Base-by-base conservation (phyloP, 108 stramenopile species). In the Fragilaria crotonensis region DNA sequence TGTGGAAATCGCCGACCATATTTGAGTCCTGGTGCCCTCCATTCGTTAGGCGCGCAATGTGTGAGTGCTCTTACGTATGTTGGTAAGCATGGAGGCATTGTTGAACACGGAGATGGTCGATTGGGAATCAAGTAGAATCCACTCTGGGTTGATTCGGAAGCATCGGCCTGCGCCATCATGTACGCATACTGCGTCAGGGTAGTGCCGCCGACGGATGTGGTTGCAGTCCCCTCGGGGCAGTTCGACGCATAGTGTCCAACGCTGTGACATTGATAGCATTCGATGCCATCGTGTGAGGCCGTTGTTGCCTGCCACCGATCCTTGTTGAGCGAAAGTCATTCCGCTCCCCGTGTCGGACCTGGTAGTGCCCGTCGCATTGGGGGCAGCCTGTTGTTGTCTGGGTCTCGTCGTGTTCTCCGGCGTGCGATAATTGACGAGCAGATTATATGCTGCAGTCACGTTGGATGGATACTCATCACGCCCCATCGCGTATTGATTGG, bases 211-310 rank as follows among this genome's bases (percentile, higher is more conserved):
- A n/a, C n/a, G n/a, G n/a, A n/a, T n/a, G n/a, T n/a, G n/a, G n/a
- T n/a, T n/a, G 5, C 4, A 19, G 29, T 44, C 4, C 30, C 20
- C 17, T 25, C 36, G 30, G 48, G 48, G 32, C 57, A 58, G 11
- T 19, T 58, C 19, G 22, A 19, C 21, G 57, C 19, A 14, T 58
- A 58, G 45, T 58, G 57, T 5, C 57, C 57, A 4, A 2, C 4
- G 3, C 4, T 4, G 57, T 44, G 5, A 44, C 57, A 58, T 7
- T 33, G 33, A 33, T 25, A 58, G 36, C 57, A 58, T 22, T 5
- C 4, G 21, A 58, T 18, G 45, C 30, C 33, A 9, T 14, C 9
- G 32, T 3, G 20, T 33, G 3, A 7, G 19, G 29, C 57, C 57
- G 45, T 58, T 33, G 4, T 3, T 44, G 27, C 57, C 57, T 21